These are phyloP conservation scores for Claviceps quebecensis DNA, from an alignment of 2,329 filamentous ascomycete species.

Conservation along the genomic window DNA sequence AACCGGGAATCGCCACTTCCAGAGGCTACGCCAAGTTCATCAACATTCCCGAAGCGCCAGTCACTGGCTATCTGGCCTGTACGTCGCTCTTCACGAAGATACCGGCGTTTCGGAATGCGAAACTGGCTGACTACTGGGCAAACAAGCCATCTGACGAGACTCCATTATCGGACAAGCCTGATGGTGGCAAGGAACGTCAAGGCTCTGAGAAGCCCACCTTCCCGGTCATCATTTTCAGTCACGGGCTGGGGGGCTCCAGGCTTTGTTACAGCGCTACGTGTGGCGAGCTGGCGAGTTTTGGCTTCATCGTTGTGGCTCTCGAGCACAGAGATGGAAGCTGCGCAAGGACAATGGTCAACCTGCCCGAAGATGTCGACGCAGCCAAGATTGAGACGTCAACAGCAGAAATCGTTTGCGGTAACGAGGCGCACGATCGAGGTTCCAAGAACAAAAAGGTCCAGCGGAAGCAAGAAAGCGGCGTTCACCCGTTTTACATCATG, in stretches of 20 bases:
- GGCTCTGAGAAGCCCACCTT: slow-evolving; percentile 31
- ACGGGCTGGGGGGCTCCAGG: slow-evolving; percentile 49
- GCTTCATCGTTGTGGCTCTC: slow-evolving; percentile 49
- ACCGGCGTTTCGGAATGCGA: slow-evolving; percentile 48
- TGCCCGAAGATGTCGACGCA: slow-evolving; percentile 26
- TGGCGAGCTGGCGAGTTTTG: slow-evolving; percentile 52
- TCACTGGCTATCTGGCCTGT: slow-evolving; percentile 38
- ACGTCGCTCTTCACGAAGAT: slow-evolving; percentile 52
- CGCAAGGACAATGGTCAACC: slow-evolving; percentile 46
- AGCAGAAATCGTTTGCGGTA: slow-evolving; percentile 11
- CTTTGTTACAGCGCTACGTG: slow-evolving; percentile 50
- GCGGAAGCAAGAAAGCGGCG: slow-evolving; percentile 13
- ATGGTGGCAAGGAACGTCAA: slow-evolving; percentile 9
- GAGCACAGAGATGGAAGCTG: slow-evolving; percentile 54
- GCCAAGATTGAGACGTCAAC: slow-evolving; percentile 17
- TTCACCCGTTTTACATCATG: slow-evolving; percentile 30
- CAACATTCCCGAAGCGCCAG: slow-evolving; percentile 32
- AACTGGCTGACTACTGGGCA: slow-evolving; percentile 41
- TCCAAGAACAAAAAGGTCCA: slow-evolving; percentile 19
- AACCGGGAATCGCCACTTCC: slow-evolving; percentile 40
- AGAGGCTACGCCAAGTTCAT: slow-evolving; percentile 51
- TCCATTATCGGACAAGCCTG: slow-evolving; percentile 15
- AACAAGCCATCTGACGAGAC: slow-evolving; percentile 21
- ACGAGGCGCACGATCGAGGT: slow-evolving; percentile 9
- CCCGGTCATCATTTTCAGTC: slow-evolving; percentile 51